phyloP scores from a whole-genome alignment of 2,329 filamentous ascomycete genomes.

The Neofusicoccum ribis region DNA sequence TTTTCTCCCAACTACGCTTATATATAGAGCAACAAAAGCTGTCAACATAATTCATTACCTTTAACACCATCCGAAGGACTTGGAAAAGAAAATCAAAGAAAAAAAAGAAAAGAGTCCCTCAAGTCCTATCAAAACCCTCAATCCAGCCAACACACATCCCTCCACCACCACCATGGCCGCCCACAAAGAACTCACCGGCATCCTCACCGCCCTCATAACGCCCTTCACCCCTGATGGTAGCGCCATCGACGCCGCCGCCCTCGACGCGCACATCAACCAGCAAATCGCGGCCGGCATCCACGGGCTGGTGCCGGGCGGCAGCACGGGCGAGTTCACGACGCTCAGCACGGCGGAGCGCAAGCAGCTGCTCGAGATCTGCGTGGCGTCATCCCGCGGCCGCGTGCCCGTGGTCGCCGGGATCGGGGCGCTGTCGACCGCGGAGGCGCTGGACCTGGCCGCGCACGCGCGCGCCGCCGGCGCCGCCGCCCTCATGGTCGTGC shows the following conservation, averaged over 20 bases:
- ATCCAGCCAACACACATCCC: no score
- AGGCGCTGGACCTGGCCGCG: slow-evolving; percentile 43
- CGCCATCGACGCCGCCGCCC: slow-evolving; percentile 42
- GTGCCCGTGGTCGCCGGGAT: slow-evolving; percentile 47
- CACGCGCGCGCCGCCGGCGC: slow-evolving; percentile 45
- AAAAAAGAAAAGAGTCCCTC: no score
- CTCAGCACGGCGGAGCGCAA: slow-evolving; percentile 49
- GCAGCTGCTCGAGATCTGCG: slow-evolving; percentile 41
- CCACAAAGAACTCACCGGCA: slow-evolving; percentile 35
- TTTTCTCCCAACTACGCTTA: no score
- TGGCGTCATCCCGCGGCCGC: slow-evolving; percentile 39
- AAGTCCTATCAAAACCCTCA: no score
- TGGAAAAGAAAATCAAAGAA: no score
- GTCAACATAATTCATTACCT: no score
- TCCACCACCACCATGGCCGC: background rate
- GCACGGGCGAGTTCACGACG: slow-evolving; percentile 53
- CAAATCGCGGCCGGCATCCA: slow-evolving; percentile 49
- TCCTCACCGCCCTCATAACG: slow-evolving; percentile 53
- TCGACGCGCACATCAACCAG: slow-evolving; percentile 48
- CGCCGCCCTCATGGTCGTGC: slow-evolving; percentile 50
- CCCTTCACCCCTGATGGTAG: slow-evolving; percentile 47
- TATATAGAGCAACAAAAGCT: no score
- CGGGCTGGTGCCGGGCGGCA: slow-evolving; percentile 53
- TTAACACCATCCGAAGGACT: no score
- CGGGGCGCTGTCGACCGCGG: slow-evolving; percentile 46